Base-by-base conservation (phyloP, 129 eudicot genomes). In the Escallonia herrerae region DNA sequence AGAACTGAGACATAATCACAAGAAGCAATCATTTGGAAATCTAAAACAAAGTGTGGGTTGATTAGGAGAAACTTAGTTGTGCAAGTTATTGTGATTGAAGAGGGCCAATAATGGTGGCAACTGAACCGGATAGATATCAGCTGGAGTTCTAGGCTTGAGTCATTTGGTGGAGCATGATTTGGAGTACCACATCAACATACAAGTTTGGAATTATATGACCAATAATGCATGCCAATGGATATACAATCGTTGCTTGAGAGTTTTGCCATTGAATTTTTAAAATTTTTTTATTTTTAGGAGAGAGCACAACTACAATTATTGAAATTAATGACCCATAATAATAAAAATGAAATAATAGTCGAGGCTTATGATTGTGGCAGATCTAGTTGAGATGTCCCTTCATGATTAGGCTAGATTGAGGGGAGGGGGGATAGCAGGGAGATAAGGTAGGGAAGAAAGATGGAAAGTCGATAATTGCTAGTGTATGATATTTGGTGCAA, bases 141-240 rank as follows among this genome's bases (percentile, higher is more conserved):
- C 1, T 51, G 4, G 12, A 51, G 14, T 51, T 7, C 12, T 11
- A 7, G 14, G 56, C 12, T 7, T 51, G 56, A 8, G 56, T 51
- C 8, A 1, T 7, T 4, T 49, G 9, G 11, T 7, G 11, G 54
- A 8, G 54, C 54, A 8, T 49, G 54, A 49, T n/a, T 49, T 53
- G 58, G 13, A 53, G 58, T 53, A 53, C 9, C 33, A 53, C 58
- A 13, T 53, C 33, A 53, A 53, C 22, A 14, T 0, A 4, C 58
- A 53, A 14, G 58, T 53, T 53, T 53, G 82, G 75, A 72, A 78
- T 72, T 42, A 67, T 47, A 47, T 69, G 71, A 68, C 57, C 74
- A 75, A 75, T 75, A 69, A 62, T 75, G 70, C 64, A 48, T 10
- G 50, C 51, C 11, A 60, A 39, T 15, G 33, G 3, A 53, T 13